Evolutionary conservation across 331 rosid species (phyloP).

Genomic region (Pyrus hybrid): DNA sequence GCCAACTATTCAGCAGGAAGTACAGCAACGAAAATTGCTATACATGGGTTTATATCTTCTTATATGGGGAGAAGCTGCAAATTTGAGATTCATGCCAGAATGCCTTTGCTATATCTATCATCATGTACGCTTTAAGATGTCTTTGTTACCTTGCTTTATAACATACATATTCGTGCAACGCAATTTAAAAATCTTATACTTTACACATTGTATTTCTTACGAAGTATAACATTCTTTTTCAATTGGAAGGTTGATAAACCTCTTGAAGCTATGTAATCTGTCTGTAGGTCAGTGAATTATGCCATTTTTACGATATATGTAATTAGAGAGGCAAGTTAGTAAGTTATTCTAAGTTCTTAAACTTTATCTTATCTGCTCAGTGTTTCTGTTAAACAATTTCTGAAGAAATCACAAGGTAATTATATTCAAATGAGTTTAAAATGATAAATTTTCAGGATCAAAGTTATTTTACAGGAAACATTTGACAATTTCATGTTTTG

Average conservation of each 20-base stretch:
- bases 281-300: neutral
- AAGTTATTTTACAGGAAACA: neutral
- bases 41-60: conserved; percentile 97
- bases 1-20: conserved; percentile 93
- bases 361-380: neutral
- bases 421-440: neutral
- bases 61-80: conserved; percentile 99
- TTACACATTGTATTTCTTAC: neutral
- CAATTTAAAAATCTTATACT: neutral
- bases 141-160: too few relatives aligned
- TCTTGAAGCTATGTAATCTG: neutral
- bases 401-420: neutral
- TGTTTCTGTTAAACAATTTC: neutral
- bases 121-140: conserved; percentile 49
- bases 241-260: neutral
- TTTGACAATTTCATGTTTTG: neutral
- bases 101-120: conserved; percentile 97
- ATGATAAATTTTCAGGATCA: neutral
- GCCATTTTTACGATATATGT: neutral
- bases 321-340: neutral
- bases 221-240: neutral
- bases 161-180: neutral
- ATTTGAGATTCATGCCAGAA: conserved; percentile 98
- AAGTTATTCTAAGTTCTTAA: neutral
- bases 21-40: conserved; percentile 82